Evolutionary conservation across 805 yeast species (phyloP), one percentile per base, ranked within the genome.

Genomic region (Metschnikowia colocasiae): DNA sequence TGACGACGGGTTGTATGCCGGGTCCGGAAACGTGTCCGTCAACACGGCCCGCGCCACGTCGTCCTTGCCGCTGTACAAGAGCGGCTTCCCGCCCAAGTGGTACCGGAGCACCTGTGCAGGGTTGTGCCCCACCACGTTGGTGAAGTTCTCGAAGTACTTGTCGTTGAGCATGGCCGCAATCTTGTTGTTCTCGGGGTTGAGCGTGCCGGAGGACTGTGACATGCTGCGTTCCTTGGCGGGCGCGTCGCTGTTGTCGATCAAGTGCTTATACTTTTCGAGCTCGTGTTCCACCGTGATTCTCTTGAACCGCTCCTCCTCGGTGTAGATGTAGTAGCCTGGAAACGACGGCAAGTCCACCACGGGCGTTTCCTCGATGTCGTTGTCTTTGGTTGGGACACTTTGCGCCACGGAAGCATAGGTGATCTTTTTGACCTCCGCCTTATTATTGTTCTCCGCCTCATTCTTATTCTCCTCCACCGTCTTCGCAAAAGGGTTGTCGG

Each of bases 91-190:
- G 26, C 84, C 86, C 25, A 87, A 62, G 36, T 90, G 89, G 64
- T 92, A 91, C 47, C 99, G 77, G 30, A 94, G 70, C 2, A 94
- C 87, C 67, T 94, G 99, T 2, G 76, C 73, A 3, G 97, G 91
- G 59, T 94, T 94, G 59, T 85, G 85, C 10, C 85, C 84, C 10
- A 87, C 85, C 2, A 81, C 72, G 45, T 80, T 83, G 25, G 87
- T 78, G 63, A 94, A 94, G 50, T 82, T 78, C 59, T 87, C 88
- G 65, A 94, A 94, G 6, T 78, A 79, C 47, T 80, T 80, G 61
- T 91, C 97, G 51, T 87, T 86, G 45, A 85, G 65, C 67, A 82
- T 71, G 43, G 73, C 75, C 2, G 81, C 69, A 15, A 82, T 64
- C 46, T 61, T 58, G 40, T 53, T 49, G n/a, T 50, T 52, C 26